These are phyloP conservation scores for Chrysopogon serrulatus DNA, from an alignment of 176 grass and related monocot species.

Conservation along the genomic window DNA sequence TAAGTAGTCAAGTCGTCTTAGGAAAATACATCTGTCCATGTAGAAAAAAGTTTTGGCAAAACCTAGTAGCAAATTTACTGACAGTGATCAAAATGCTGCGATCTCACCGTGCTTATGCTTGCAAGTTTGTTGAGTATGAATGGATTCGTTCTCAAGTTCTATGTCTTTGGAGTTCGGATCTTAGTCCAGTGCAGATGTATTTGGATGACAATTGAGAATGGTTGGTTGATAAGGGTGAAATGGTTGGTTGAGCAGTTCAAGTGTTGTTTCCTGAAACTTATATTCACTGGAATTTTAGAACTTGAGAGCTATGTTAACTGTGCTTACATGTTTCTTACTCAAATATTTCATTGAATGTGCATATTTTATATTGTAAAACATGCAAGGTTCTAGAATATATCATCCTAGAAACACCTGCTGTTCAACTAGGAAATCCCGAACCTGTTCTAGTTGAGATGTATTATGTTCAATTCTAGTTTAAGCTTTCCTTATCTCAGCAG, in stretches of 20 bases:
- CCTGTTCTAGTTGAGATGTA: too few species aligned
- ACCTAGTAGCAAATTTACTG: neutral
- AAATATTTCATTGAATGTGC: neutral
- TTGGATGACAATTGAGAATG: neutral
- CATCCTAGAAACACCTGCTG: neutral
- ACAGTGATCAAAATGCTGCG: neutral
- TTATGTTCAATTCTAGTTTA: too few species aligned
- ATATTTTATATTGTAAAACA: neutral
- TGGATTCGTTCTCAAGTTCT: constrained; percentile 3
- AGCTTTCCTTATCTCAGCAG: too few species aligned
- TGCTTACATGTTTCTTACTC: neutral
- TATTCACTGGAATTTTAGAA: neutral
- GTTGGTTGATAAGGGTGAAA: neutral
- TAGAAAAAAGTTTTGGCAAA: constrained; percentile 10
- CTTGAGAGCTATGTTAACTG: neutral
- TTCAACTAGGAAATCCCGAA: too few species aligned
- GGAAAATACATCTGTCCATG: neutral
- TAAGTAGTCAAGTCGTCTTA: neutral
- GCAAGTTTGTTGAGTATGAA: neutral
- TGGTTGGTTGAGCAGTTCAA: neutral
- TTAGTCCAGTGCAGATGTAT: neutral
- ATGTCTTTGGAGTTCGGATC: neutral
- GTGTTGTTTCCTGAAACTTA: neutral
- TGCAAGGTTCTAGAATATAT: neutral
- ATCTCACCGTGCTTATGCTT: neutral